phyloP scores from a whole-genome alignment of 768 basidiomycete species.

The Kwoniella pini region DNA sequence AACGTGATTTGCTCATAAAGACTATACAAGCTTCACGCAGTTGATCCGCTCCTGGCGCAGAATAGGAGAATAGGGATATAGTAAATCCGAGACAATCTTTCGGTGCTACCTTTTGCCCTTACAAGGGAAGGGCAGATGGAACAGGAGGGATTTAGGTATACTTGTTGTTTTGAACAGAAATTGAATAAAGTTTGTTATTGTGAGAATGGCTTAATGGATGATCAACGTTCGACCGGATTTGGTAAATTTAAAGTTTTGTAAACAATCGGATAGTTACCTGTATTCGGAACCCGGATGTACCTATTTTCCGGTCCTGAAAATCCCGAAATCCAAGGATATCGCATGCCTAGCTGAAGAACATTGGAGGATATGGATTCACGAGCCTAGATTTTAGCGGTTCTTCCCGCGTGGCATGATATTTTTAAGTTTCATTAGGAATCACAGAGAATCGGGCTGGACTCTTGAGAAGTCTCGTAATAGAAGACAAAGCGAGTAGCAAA shows the following conservation, averaged over 20 bases:
- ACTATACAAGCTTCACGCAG: too few species aligned
- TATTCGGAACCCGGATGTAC: background rate
- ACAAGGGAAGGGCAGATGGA: background rate
- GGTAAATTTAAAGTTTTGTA: background rate
- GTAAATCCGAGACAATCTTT: constrained; percentile 4
- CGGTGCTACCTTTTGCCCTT: background rate
- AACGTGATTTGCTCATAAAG: too few species aligned
- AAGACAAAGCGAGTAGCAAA: too few species aligned
- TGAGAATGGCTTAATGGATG: constrained; percentile 1
- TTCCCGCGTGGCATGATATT: too few species aligned
- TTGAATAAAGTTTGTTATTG: background rate
- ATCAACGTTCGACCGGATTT: constrained; percentile 3
- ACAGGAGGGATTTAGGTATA: background rate
- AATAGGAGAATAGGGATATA: background rate
- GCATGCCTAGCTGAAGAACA: too few species aligned
- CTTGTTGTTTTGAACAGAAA: background rate
- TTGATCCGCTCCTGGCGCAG: background rate
- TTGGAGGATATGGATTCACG: too few species aligned
- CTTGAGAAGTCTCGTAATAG: too few species aligned
- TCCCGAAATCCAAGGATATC: too few species aligned
- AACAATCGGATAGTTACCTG: constrained; percentile 2
- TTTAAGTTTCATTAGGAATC: too few species aligned
- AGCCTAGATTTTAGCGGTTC: too few species aligned
- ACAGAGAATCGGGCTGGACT: too few species aligned
- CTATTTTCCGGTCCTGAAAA: background rate